phyloP scores from a whole-genome alignment of 371 early-diverging fungal genomes.

The Coemansia sp. region DNA sequence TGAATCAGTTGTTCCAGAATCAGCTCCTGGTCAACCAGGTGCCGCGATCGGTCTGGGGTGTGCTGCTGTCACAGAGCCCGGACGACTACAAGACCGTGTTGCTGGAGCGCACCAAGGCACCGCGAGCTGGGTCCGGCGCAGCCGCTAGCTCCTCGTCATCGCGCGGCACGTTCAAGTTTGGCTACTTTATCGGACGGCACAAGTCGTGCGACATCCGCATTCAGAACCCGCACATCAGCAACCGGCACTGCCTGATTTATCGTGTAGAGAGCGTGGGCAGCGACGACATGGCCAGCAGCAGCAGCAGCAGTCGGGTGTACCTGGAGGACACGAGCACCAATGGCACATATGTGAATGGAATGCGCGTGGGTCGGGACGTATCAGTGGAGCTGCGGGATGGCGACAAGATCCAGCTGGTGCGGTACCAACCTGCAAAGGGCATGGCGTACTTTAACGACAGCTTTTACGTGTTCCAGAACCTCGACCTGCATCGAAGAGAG shows the following conservation, averaged over 20 bases:
- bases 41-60: conserved; percentile 56
- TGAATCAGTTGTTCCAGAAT: conserved; percentile 47
- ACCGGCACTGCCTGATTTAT: conserved; percentile 74
- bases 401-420: conserved; percentile 65
- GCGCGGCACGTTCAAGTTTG: conserved; percentile 45
- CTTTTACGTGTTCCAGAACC: conserved; percentile 45
- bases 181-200: conserved; percentile 68
- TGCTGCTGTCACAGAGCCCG: conserved; percentile 54
- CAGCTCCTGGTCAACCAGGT: conserved; percentile 49
- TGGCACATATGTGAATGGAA: conserved; percentile 73
- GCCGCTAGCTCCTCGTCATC: background rate
- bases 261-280: conserved; percentile 37
- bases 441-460: conserved; percentile 39
- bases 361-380: conserved; percentile 52
- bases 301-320: conserved; percentile 25
- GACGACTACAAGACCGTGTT: conserved; percentile 45
- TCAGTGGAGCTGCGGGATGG: conserved; percentile 59
- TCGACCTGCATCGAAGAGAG: conserved; percentile 46
- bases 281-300: conserved; percentile 46
- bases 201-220: conserved; percentile 63
- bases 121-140: conserved; percentile 27
- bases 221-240: conserved; percentile 59
- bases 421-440: conserved; percentile 51
- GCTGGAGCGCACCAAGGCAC: conserved; percentile 39
- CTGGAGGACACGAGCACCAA: conserved; percentile 61